Evolutionary conservation across 2,329 filamentous ascomycete species (phyloP).

Genomic region (Gaeumannomyces tritici): DNA sequence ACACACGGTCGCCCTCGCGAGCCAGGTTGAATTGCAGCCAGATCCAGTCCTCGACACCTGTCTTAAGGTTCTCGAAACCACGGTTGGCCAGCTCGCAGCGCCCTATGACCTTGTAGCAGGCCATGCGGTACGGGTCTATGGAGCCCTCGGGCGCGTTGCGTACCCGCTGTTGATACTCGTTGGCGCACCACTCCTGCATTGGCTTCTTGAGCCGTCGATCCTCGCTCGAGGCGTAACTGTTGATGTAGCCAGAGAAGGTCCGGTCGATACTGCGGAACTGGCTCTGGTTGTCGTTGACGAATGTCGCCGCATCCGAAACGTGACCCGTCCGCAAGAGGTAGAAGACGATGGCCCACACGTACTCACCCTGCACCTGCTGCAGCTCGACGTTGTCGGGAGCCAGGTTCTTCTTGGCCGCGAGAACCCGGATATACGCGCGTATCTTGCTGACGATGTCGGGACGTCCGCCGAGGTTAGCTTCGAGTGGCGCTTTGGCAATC

Average conservation of each 20-base stretch:
- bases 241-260: slow-evolving; percentile 80
- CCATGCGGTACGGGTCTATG: slow-evolving; percentile 90
- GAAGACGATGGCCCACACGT: slow-evolving; percentile 89
- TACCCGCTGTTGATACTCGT: slow-evolving; percentile 77
- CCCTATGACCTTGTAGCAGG: slow-evolving; percentile 95
- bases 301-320: slow-evolving; percentile 73
- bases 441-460: slow-evolving; percentile 86
- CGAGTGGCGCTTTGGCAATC: slow-evolving; percentile 74
- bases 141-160: slow-evolving; percentile 79
- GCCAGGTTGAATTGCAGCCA: slow-evolving; percentile 65
- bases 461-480: slow-evolving; percentile 81
- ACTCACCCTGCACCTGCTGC: slow-evolving; percentile 72
- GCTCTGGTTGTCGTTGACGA: slow-evolving; percentile 68
- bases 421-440: slow-evolving; percentile 80
- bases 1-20: slow-evolving; percentile 51
- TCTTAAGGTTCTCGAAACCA: slow-evolving; percentile 52
- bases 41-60: slow-evolving; percentile 60
- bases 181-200: slow-evolving; percentile 77
- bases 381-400: slow-evolving; percentile 72
- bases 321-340: slow-evolving; percentile 82
- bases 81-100: slow-evolving; percentile 60
- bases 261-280: slow-evolving; percentile 87
- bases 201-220: slow-evolving; percentile 71
- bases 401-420: slow-evolving; percentile 71
- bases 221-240: slow-evolving; percentile 66